Evolutionary conservation across 2,329 filamentous ascomycete genomes (phyloP).

Genomic region (Paramyrothecium roridum): DNA sequence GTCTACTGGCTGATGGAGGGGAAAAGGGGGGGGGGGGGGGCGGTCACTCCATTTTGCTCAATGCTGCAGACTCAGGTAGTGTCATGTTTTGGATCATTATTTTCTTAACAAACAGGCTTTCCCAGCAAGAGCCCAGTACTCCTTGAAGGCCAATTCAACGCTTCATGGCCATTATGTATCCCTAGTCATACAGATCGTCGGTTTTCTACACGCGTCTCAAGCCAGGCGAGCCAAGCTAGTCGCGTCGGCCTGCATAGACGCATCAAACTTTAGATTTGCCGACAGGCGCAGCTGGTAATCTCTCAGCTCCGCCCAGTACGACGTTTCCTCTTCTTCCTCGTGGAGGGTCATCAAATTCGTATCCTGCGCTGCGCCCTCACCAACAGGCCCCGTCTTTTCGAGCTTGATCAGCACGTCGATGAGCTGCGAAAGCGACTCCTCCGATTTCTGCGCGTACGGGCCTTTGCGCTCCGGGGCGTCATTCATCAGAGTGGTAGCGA

Average conservation of each 20-base stretch:
- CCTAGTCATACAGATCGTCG: not conserved
- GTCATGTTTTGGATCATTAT: too few relatives aligned
- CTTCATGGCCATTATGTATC: not conserved
- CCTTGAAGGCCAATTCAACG: too few relatives aligned
- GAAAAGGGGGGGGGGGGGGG: too few relatives aligned
- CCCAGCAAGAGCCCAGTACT: too few relatives aligned
- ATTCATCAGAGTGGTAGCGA: conserved; percentile 76
- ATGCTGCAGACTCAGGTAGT: too few relatives aligned
- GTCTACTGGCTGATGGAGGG: too few relatives aligned
- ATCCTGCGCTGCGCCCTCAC: conserved; percentile 24
- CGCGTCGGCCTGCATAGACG: not conserved
- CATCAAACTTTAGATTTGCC: not conserved
- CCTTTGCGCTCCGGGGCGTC: conserved; percentile 49
- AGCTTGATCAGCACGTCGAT: conserved; percentile 72
- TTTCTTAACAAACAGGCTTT: too few relatives aligned
- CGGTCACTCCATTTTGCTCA: too few relatives aligned
- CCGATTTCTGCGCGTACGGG: conserved; percentile 51
- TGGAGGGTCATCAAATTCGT: conserved; percentile 43
- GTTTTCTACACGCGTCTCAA: not conserved
- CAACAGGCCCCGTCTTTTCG: conserved; percentile 55
- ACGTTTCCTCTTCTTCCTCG: conserved; percentile 73
- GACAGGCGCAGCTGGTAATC: conserved; percentile 75
- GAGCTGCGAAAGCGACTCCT: conserved; percentile 70
- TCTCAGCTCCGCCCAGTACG: conserved; percentile 74
- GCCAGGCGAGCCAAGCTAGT: not conserved